A percentile compares a stretch with the other conserved stretches of the same genome.
phyloP scores from a whole-genome alignment of 2,329 filamentous ascomycete species.

The Stachybotrys chartarum region DNA sequence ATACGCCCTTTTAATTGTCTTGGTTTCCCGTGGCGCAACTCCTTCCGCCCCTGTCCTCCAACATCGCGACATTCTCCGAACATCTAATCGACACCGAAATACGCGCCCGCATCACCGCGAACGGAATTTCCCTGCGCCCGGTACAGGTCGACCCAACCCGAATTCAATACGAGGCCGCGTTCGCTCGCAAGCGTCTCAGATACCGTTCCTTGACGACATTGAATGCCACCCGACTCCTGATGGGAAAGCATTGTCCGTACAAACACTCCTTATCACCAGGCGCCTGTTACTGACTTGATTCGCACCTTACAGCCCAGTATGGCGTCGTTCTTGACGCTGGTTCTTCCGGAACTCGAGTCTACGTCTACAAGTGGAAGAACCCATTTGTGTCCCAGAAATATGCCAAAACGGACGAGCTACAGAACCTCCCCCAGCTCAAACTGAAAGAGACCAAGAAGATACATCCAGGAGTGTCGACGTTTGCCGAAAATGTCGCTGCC shows the following conservation, averaged over 20 bases:
- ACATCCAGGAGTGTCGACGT: conserved; percentile 85
- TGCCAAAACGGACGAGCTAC: conserved; percentile 32
- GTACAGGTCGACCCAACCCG: too few species aligned
- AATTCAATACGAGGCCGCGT: too few species aligned
- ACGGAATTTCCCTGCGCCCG: too few species aligned
- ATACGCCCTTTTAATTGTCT: background rate
- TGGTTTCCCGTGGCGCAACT: background rate
- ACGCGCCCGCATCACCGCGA: too few species aligned
- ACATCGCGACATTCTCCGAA: background rate
- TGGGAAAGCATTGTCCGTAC: conserved; percentile 21
- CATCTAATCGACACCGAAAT: too few species aligned
- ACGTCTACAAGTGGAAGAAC: conserved; percentile 92
- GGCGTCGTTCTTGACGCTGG: conserved; percentile 96
- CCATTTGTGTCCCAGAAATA: conserved; percentile 57
- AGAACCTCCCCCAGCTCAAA: conserved; percentile 69
- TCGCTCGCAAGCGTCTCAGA: background rate
- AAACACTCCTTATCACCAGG: background rate
- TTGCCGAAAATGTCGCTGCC: conserved; percentile 65
- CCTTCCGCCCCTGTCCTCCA: background rate
- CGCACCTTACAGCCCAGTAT: conserved; percentile 52
- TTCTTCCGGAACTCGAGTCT: conserved; percentile 90
- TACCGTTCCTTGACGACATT: background rate
- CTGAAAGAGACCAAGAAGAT: conserved; percentile 92
- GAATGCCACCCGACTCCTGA: conserved; percentile 5
- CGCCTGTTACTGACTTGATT: conserved; percentile 7